Conservation (phyloP, 2,329 filamentous ascomycete genomes). For the Phialophora macrospora region DNA sequence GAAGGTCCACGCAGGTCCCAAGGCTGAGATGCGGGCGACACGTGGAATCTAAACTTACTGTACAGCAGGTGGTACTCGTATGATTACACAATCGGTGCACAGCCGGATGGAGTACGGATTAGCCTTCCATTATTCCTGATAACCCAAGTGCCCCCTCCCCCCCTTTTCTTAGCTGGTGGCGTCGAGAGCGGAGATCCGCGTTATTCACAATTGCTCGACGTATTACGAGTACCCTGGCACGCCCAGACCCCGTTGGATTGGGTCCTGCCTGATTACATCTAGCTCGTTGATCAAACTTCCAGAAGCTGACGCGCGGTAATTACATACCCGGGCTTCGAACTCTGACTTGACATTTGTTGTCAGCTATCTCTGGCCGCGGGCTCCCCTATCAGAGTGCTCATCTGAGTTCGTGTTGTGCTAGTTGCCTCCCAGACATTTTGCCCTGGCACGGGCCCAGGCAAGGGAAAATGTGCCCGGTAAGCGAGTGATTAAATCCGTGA, state of each 20-base stretch:
- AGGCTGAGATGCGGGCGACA: background rate
- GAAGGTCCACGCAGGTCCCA: background rate
- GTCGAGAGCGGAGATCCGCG: background rate
- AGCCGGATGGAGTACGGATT: too few relatives aligned
- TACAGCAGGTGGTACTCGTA: too few relatives aligned
- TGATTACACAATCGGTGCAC: too few relatives aligned
- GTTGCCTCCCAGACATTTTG: constrained; percentile 1
- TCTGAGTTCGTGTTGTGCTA: constrained; percentile 9
- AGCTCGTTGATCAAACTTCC: constrained; percentile 4
- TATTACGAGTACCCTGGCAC: background rate
- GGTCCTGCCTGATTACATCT: constrained; percentile 21
- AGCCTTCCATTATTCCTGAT: too few relatives aligned
- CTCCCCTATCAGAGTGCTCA: constrained; percentile 22
- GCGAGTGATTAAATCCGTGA: constrained; percentile 10
- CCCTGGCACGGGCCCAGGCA: background rate
- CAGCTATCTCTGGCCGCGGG: constrained; percentile 21
- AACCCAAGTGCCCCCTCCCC: too few relatives aligned
- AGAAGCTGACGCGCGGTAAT: background rate
- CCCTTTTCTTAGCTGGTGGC: background rate
- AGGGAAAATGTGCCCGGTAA: constrained; percentile 10
- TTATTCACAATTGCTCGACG: background rate
- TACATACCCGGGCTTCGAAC: constrained; percentile 11
- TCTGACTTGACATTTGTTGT: constrained; percentile 27
- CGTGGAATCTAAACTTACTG: background rate
- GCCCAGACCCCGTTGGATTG: background rate